These are phyloP conservation scores for Rhododendron simsii DNA, from an alignment of 148 eudicot species.

Conservation along the genomic window DNA sequence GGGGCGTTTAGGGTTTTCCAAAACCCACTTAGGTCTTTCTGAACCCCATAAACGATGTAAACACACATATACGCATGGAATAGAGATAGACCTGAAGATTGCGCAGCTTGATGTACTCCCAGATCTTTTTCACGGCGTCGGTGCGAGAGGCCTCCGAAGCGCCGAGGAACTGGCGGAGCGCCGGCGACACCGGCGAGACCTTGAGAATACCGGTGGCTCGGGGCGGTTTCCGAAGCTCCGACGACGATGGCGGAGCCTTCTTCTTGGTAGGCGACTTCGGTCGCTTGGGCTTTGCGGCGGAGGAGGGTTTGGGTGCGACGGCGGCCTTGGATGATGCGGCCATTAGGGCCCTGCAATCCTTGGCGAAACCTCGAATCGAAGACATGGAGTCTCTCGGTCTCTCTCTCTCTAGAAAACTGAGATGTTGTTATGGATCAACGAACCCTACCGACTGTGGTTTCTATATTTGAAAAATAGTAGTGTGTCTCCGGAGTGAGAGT, in stretches of 20 bases:
- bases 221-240: background rate
- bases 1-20: background rate
- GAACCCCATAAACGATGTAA: background rate
- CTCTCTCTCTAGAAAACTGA: background rate
- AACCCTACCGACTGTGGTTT: background rate
- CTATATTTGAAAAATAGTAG: no score
- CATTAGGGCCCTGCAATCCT: conserved; percentile 18
- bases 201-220: conserved; percentile 11
- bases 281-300: background rate
- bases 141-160: conserved; percentile 25
- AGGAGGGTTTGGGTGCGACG: conserved; percentile 3
- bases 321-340: conserved; percentile 24
- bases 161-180: conserved; percentile 27
- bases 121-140: conserved; percentile 35
- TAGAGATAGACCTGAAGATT: conserved; percentile 31
- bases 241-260: background rate
- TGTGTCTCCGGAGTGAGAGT: background rate
- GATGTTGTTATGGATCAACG: background rate
- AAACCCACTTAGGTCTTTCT: background rate
- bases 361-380: conserved; percentile 17
- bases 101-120: conserved; percentile 38
- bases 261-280: background rate
- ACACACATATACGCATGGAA: background rate
- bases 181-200: conserved; percentile 18
- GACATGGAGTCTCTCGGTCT: background rate